Percentiles rank a stretch among this genome's conserved stretches.
Conservation (phyloP, 225 moss, liverwort and hornwort species). For the Pseudoscleropodium purum region DNA sequence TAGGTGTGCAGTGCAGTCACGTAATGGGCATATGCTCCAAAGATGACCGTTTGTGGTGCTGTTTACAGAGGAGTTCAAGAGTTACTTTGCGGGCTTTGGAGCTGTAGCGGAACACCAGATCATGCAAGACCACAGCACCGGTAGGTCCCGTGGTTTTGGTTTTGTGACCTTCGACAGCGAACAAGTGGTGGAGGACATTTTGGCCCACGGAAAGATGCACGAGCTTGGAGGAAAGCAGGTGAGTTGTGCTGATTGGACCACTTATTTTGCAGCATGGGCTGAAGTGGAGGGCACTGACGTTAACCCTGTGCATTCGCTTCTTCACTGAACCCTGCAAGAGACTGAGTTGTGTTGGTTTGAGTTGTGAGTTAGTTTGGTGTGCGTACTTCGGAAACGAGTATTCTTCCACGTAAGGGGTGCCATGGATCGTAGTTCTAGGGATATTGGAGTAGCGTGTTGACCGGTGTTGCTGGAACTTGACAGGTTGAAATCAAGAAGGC, state of each 20-base stretch:
- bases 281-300: background rate
- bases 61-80: slow-evolving; percentile 83
- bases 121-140: slow-evolving; percentile 99
- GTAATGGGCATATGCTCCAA: background rate
- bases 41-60: background rate
- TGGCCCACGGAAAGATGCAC: slow-evolving; percentile 99
- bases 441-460: background rate
- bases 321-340: background rate
- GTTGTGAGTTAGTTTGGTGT: background rate
- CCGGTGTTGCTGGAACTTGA: background rate
- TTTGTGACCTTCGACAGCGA: slow-evolving; percentile 94
- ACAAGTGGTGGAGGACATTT: slow-evolving; percentile 91
- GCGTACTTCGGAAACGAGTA: background rate
- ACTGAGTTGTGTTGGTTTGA: background rate
- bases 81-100: slow-evolving; percentile 86
- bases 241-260: background rate
- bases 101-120: slow-evolving; percentile 92
- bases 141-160: slow-evolving; percentile 91
- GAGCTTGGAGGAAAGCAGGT: slow-evolving; percentile 99
- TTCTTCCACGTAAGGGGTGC: background rate
- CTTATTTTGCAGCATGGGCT: background rate
- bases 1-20: background rate
- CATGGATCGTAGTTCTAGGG: too few relatives aligned
- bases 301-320: background rate
- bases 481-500: slow-evolving; percentile 98